phyloP scores from a whole-genome alignment of 805 yeast genomes.

The Saccharomycopsis selenospora region DNA sequence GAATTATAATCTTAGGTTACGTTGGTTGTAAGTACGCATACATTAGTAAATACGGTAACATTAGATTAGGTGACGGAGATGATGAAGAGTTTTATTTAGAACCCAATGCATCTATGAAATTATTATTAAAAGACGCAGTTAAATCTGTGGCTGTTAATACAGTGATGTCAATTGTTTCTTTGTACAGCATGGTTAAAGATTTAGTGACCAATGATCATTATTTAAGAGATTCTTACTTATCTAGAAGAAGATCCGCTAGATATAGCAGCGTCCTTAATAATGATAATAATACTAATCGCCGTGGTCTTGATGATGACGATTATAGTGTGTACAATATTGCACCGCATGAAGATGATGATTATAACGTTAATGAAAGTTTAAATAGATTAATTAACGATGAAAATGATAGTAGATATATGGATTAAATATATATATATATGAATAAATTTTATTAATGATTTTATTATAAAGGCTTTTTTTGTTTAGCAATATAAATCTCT shows the following conservation, averaged over 20 bases:
- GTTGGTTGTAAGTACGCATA: constrained; percentile 61
- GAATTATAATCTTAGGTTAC: constrained; percentile 50
- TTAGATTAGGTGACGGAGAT: constrained; percentile 64
- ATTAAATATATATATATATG: too few species aligned
- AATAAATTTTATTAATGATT: too few species aligned
- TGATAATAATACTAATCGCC: background rate
- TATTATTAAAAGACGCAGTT: constrained; percentile 2
- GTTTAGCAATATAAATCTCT: too few species aligned
- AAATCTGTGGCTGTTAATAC: background rate
- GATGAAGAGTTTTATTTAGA: constrained; percentile 19
- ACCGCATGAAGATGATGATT: background rate
- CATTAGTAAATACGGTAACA: constrained; percentile 75
- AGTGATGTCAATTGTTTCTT: background rate
- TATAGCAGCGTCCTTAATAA: background rate
- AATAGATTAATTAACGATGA: background rate
- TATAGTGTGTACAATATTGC: constrained; percentile 1
- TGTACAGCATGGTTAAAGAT: background rate
- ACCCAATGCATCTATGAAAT: background rate
- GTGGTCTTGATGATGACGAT: background rate
- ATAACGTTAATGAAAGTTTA: background rate
- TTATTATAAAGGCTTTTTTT: too few species aligned
- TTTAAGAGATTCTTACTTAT: background rate
- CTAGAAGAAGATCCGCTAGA: too few species aligned
- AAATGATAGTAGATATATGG: background rate
- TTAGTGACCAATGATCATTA: background rate